These are phyloP conservation scores for Lanmaoa pseudosensibilis DNA, from an alignment of 768 basidiomycete genomes.

Conservation along the genomic window DNA sequence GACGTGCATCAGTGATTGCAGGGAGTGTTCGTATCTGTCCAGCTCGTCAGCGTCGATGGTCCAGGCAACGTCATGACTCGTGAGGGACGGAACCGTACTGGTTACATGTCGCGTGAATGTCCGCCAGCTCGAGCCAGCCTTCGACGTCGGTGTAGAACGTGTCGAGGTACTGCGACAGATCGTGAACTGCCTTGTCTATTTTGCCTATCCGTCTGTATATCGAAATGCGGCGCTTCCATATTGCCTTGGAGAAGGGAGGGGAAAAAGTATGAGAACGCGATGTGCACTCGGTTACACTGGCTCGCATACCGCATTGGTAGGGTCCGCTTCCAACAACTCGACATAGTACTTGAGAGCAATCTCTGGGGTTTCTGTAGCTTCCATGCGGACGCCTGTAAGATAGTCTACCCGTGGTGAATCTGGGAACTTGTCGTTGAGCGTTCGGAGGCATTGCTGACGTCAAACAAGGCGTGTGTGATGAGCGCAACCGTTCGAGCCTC, in stretches of 20 bases:
- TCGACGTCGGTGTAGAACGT: conserved; percentile 88
- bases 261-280: not conserved
- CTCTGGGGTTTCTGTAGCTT: conserved; percentile 59
- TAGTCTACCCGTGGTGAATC: conserved; percentile 78
- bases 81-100: conserved; percentile 50
- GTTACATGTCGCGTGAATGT: conserved; percentile 71
- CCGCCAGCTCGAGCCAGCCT: conserved; percentile 84
- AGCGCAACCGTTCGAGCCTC: conserved; percentile 1
- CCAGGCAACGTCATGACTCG: not conserved
- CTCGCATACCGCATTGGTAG: conserved; percentile 66
- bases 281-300: not conserved
- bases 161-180: conserved; percentile 74
- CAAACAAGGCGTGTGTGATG: not conserved
- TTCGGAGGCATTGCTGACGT: conserved; percentile 44
- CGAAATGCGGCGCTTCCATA: conserved; percentile 82
- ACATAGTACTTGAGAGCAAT: conserved; percentile 65
- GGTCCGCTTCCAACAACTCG: conserved; percentile 56
- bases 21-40: conserved; percentile 65
- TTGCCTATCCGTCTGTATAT: conserved; percentile 64
- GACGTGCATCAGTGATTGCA: conserved; percentile 78
- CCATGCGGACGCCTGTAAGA: conserved; percentile 76
- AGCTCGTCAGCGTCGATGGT: not conserved
- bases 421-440: conserved; percentile 67
- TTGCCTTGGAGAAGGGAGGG: conserved; percentile 37
- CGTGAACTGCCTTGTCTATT: conserved; percentile 64